phyloP scores from a whole-genome alignment of 169 alveolate genomes.

The Eimeria mitis region DNA sequence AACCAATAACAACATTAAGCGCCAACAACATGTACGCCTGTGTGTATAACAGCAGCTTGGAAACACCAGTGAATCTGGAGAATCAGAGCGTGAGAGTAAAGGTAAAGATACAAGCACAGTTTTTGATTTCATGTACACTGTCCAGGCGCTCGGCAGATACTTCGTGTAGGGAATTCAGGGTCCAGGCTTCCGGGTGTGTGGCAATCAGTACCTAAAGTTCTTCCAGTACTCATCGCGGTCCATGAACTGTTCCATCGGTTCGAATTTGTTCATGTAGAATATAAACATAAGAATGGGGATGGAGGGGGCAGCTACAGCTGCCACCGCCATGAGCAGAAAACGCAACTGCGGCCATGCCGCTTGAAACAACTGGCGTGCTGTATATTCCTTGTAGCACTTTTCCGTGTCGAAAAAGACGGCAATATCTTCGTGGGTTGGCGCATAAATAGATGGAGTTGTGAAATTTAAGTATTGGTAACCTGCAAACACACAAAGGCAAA shows the following conservation, averaged over 20 bases:
- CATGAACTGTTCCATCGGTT: conserved; percentile 64
- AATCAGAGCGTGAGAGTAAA: too few relatives aligned
- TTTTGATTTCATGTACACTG: too few relatives aligned
- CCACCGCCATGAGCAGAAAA: conserved; percentile 44
- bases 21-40: background rate
- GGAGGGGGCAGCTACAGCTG: background rate
- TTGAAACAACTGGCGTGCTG: background rate
- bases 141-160: too few relatives aligned
- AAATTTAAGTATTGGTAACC: conserved; percentile 60
- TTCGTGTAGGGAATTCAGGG: too few relatives aligned
- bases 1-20: background rate
- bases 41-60: background rate
- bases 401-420: conserved; percentile 68
- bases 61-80: background rate
- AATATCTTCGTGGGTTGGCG: conserved; percentile 67
- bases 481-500: background rate
- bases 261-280: conserved; percentile 42
- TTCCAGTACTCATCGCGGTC: conserved; percentile 72
- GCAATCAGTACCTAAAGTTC: background rate
- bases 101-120: too few relatives aligned
- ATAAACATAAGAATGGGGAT: conserved; percentile 38
- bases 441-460: conserved; percentile 57
- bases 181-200: too few relatives aligned
- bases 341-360: conserved; percentile 45
- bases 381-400: conserved; percentile 42